These are phyloP conservation scores for Termitomyces sp. DNA, from an alignment of 768 basidiomycete species.

Conservation along the genomic window DNA sequence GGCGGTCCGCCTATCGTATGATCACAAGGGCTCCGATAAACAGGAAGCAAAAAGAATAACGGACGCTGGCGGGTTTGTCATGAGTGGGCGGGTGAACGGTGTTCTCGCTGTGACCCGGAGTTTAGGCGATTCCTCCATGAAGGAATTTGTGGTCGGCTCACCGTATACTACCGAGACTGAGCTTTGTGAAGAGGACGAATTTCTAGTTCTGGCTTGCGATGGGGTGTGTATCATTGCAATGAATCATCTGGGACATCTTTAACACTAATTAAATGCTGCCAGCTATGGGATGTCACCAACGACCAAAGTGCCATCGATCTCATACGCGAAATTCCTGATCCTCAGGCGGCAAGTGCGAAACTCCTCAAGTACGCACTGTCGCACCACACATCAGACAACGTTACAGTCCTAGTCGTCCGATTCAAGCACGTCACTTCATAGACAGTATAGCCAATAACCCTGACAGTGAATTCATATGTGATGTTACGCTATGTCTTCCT, in stretches of 20 bases:
- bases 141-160: conserved; percentile 97
- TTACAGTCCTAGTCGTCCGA: conserved; percentile 85
- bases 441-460: conserved; percentile 9
- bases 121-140: conserved; percentile 97
- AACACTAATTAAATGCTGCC: conserved; percentile 9
- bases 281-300: conserved; percentile 96
- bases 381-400: conserved; percentile 92
- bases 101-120: conserved; percentile 95
- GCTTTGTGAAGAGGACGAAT: conserved; percentile 87
- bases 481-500: not conserved
- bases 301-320: conserved; percentile 91
- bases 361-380: conserved; percentile 80
- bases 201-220: conserved; percentile 94
- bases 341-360: conserved; percentile 74
- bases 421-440: conserved; percentile 47
- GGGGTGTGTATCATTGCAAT: conserved; percentile 57
- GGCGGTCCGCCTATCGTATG: conserved; percentile 92
- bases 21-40: conserved; percentile 96
- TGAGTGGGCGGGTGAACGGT: conserved; percentile 98
- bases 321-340: conserved; percentile 63
- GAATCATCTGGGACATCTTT: not conserved
- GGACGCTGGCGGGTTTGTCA: conserved; percentile 96
- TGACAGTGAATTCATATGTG: not conserved
- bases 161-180: conserved; percentile 99
- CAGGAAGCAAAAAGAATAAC: conserved; percentile 97